Base-by-base conservation (phyloP, 257 asterid genomes). In the Anisodus acutangulus region DNA sequence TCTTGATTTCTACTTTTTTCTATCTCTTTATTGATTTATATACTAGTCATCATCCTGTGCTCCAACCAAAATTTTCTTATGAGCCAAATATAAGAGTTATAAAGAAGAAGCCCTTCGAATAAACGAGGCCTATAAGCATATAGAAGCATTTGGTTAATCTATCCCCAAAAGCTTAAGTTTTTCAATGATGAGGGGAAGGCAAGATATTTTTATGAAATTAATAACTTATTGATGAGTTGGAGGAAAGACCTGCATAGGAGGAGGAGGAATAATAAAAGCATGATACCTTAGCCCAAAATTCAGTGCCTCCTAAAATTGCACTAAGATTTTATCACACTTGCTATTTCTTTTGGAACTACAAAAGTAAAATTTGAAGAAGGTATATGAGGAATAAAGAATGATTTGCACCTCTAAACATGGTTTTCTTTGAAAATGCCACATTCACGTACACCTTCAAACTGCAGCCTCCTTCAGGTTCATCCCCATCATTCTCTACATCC, bases 381-480 rank as follows among this genome's bases (percentile, higher is more conserved):
- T 51, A 76, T 12, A 76, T 22, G 45, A 76, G 63, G 13, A 76
- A 76, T 22, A 76, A 74, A 76, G 9, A 51, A 13, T 43, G 62
- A 76, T 76, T 19, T 15, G 84, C 88, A 97, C 99, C 99, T 95
- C 88, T 97, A 90, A 92, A 95, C 93, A 97, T 93, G 79, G 99
- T 97, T 90, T 86, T 92, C 95, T 92, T 97, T 85, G 98, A 91
- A 87, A 97, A 97, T 66, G 94, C 92, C 79, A 97, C 96, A 81
- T 92, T 88, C 87, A 87, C 84, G 85, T 93, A 97, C 79, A 93
- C 93, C 90, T 91, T 92, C 91, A 97, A 83, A 78, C 82, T 76
- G 89, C 98, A 97, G 82, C 95, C 91, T 80, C 83, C 88, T 37
- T 79, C 85, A 49, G 91, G 89, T 85, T 81, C 93, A 88, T 84